Conservation (phyloP, 208 protist species). For the Trypanosomatidae sp. region DNA sequence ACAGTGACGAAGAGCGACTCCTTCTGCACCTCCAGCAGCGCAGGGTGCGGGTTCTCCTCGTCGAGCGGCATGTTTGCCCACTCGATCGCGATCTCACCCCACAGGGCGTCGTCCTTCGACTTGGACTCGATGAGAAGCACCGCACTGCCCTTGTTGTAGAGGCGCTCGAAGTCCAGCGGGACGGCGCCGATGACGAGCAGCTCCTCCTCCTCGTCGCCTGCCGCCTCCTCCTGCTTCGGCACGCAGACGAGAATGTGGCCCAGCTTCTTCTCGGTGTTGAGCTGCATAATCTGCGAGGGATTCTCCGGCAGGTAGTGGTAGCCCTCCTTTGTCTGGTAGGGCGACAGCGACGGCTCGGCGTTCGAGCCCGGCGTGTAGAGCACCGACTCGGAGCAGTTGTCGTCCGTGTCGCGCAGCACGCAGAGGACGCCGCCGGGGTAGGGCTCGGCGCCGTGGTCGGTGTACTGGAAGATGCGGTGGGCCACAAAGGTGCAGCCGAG, state of each 20-base stretch:
- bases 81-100: conserved; percentile 87
- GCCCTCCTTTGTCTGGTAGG: conserved; percentile 77
- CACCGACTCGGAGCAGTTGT: conserved; percentile 88
- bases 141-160: conserved; percentile 76
- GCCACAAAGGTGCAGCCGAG: conserved; percentile 76
- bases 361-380: conserved; percentile 53
- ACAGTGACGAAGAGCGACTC: conserved; percentile 83
- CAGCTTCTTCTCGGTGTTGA: conserved; percentile 86
- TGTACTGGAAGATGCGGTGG: conserved; percentile 89
- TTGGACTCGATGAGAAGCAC: conserved; percentile 89
- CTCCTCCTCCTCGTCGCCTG: conserved; percentile 71
- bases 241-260: conserved; percentile 88
- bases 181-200: conserved; percentile 88
- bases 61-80: conserved; percentile 61
- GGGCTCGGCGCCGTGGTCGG: conserved; percentile 72
- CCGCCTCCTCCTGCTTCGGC: conserved; percentile 55
- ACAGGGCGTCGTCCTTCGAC: conserved; percentile 83
- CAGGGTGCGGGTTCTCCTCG: conserved; percentile 34
- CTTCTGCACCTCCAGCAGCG: conserved; percentile 36
- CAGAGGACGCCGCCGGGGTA: conserved; percentile 79
- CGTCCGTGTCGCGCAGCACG: conserved; percentile 85
- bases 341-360: conserved; percentile 65
- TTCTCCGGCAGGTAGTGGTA: conserved; percentile 87
- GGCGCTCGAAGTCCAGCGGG: conserved; percentile 80
- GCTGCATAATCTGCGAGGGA: conserved; percentile 76